Percentiles rank a stretch among this genome's conserved stretches.
These are phyloP conservation scores for Colletotrichum agaves DNA, from an alignment of 2,329 filamentous ascomycete genomes.

Conservation along the genomic window DNA sequence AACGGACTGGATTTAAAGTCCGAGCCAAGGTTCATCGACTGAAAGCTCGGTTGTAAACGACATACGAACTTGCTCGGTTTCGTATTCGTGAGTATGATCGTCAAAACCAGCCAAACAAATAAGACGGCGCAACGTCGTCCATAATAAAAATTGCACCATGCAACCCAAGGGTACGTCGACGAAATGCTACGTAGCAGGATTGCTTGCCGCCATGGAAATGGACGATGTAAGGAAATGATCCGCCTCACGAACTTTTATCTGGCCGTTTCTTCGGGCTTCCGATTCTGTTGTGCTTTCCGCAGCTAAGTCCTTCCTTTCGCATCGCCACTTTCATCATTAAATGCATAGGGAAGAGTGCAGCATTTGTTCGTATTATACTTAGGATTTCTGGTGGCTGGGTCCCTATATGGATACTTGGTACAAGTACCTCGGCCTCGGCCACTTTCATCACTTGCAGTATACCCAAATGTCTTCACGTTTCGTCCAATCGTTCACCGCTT, in stretches of 20 bases:
- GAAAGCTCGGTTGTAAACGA: slow-evolving; percentile 1
- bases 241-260: neutral
- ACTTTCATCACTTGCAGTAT: too few relatives aligned
- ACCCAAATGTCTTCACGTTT: too few relatives aligned
- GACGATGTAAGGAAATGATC: neutral
- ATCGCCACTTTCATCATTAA: too few relatives aligned
- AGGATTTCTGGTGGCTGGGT: too few relatives aligned
- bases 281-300: neutral
- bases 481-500: too few relatives aligned
- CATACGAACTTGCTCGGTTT: slow-evolving; percentile 7
- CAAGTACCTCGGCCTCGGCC: too few relatives aligned
- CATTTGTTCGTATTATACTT: too few relatives aligned
- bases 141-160: neutral
- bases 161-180: neutral
- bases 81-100: slow-evolving; percentile 24
- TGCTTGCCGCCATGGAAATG: neutral
- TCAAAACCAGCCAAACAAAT: neutral
- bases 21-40: slow-evolving; percentile 19
- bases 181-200: slow-evolving; percentile 1
- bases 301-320: neutral
- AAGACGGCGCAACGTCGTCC: neutral
- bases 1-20: slow-evolving; percentile 10
- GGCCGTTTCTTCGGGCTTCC: neutral
- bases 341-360: too few relatives aligned
- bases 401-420: too few relatives aligned